Evolutionary conservation across 345 rosid genomes (phyloP), one percentile per base, ranked within the genome.

Genomic region (Brassica nigra): DNA sequence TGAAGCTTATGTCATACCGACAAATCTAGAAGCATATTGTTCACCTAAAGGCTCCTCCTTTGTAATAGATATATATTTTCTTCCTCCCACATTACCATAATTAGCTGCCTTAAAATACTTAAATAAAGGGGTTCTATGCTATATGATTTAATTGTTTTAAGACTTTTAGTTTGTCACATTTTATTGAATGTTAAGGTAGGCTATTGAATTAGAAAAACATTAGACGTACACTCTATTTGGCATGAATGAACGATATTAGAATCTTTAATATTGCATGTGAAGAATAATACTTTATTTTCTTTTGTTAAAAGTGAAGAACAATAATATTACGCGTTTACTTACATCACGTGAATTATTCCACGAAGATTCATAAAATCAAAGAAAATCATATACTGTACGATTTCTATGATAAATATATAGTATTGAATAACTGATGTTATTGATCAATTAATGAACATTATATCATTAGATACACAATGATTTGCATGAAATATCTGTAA

Each of bases 1-100:
- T 52, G 5, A 58, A 57, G 70, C 64, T n/a, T 16, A 74, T 49
- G 78, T 79, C 82, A 68, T 62, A 75, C 68, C 79, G 79, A 80
- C 79, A 49, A 68, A 73, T 78, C 74, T 78, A 42, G 42, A 73
- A 78, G 61, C 71, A 68, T 68, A 65, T 68, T 80, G 2, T 27
- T 74, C 78, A 31, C 69, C 11, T 20, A 28, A 4, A 37, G 49
- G 12, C 68, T 76, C 73, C 31, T 28, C 27, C 7, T 49, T 49
- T 49, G n/a, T 15, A n/a, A 4, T 1, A 28, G 5, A 14, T 18
- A 54, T 3, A 54, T 76, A 9, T 14, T 44, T 30, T 7, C 29
- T 59, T 29, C 16, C 47, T 61, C 64, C 64, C 18, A 59, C 42
- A 66, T 42, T 68, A 65, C 47, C 27, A 44, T 69, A 6, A 16